Evolutionary conservation across 106 monocot genomes (phyloP), one percentile per base, ranked within the genome.

Genomic region (Ottelia alismoides): DNA sequence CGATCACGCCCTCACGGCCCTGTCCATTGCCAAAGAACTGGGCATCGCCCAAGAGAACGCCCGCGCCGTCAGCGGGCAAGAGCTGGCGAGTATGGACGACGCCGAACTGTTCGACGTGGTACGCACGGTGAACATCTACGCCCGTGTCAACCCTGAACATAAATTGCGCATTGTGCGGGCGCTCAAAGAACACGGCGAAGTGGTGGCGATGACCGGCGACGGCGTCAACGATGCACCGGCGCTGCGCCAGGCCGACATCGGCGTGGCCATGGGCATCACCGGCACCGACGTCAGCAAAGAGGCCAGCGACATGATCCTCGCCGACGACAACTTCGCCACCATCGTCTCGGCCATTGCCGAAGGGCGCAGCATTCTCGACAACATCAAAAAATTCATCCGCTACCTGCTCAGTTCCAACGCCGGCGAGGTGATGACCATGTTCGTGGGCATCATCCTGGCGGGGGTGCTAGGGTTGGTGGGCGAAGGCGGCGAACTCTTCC

Each of bases 261-360:
- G 78, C 2, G 64, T 78, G 16, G 49, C 78, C 2, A 78, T 78
- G 78, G 78, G 78, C 4, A 64, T 64, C 32, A 72, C 72, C 28
- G 78, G 78, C 14, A 78, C 78, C 3, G 73, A 78, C 51, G 72
- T 77, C n/a, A 72, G 72, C 5, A 72, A 77, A 58, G 77, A 72
- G 57, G 68, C 70, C 57, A 75, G 75, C 22, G 71, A 80, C 26
- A 55, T 75, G 25, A 56, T 74, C 21, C 75, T 78, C 23, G 29
- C 73, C 11, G 53, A 80, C 45, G 80, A 72, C 56, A 72, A 80
- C 53, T 75, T 75, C 32, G 49, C 30, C 30, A 63, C 73, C 2
- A 70, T 74, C 47, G 74, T 79, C n/a, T 67, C 78, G 0, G 69
- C 70, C 10, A 47, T 65, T 20, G 22, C 53, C 19, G 72, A 73